These are phyloP conservation scores for Pseudogymnoascus sp. DNA, from an alignment of 2,329 filamentous ascomycete genomes.

Conservation along the genomic window DNA sequence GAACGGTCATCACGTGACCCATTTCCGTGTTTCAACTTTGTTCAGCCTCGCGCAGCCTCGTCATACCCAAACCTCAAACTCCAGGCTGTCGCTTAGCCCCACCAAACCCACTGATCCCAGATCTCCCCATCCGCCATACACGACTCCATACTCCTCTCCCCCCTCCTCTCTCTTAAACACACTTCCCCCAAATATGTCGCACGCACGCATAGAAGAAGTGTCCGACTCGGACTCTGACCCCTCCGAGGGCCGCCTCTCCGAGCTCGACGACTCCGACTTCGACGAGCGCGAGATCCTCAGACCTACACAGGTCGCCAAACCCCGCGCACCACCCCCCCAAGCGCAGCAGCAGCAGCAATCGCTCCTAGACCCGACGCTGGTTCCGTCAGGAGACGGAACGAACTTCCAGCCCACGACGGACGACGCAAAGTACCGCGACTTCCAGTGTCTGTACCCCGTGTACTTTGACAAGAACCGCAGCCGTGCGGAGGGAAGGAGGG, in stretches of 20 bases:
- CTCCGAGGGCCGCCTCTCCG: conserved; percentile 72
- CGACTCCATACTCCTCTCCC: background rate
- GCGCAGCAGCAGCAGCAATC: conserved; percentile 23
- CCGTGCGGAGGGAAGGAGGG: conserved; percentile 73
- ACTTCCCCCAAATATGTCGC: conserved; percentile 53
- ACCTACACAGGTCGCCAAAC: conserved; percentile 26
- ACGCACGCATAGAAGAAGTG: conserved; percentile 87
- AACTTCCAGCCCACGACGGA: conserved; percentile 36
- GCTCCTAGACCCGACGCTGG: conserved; percentile 17
- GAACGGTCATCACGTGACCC: background rate
- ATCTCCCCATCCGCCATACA: conserved; percentile 1
- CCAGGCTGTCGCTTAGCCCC: conserved; percentile 1
- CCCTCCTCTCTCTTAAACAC: conserved; percentile 12
- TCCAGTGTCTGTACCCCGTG: conserved; percentile 85
- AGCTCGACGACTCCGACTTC: conserved; percentile 46
- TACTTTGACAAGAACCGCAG: conserved; percentile 80
- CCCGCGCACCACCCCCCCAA: conserved; percentile 21
- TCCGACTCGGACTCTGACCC: conserved; percentile 76
- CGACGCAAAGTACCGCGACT: conserved; percentile 58
- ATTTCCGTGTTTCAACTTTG: background rate
- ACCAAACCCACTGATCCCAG: conserved; percentile 8
- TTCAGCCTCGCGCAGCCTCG: background rate
- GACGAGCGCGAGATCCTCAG: conserved; percentile 38
- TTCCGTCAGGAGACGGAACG: conserved; percentile 27
- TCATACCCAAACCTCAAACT: background rate